phyloP scores from a whole-genome alignment of 2,329 filamentous ascomycete genomes.

The Fusarium verrucosum region DNA sequence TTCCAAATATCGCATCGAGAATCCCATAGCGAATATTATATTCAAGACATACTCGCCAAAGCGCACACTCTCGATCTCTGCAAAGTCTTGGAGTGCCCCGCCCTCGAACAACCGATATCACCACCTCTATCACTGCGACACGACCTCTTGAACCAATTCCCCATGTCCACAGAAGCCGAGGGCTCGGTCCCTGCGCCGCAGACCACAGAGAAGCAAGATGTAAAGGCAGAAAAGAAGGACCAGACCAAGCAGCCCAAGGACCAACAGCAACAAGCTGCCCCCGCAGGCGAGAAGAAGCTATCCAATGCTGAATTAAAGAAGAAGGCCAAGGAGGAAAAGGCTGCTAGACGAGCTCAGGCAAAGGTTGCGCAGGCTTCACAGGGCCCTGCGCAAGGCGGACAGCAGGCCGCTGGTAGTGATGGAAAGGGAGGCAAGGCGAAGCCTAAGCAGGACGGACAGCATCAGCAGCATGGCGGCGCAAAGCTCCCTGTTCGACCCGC shows the following conservation, averaged over 20 bases:
- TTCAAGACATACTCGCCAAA: neutral
- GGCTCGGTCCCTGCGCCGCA: slow-evolving; percentile 45
- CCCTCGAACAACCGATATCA: slow-evolving; percentile 28
- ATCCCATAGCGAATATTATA: neutral
- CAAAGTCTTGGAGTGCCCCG: slow-evolving; percentile 31
- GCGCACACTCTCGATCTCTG: slow-evolving; percentile 15
- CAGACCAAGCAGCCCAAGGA: slow-evolving; percentile 39
- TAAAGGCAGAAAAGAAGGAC: slow-evolving; percentile 42
- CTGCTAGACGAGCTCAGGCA: slow-evolving; percentile 79
- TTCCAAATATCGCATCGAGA: neutral
- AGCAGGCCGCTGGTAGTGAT: slow-evolving; percentile 50
- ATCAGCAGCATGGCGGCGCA: slow-evolving; percentile 45
- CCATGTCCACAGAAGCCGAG: slow-evolving; percentile 49
- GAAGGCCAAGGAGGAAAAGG: slow-evolving; percentile 89
- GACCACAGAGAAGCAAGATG: slow-evolving; percentile 39
- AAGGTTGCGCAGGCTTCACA: slow-evolving; percentile 64
- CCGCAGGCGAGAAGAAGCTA: slow-evolving; percentile 63
- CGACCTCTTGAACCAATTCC: slow-evolving; percentile 8
- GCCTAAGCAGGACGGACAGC: slow-evolving; percentile 56
- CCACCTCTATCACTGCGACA: slow-evolving; percentile 10
- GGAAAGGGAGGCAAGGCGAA: slow-evolving; percentile 60
- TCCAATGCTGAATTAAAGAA: slow-evolving; percentile 86
- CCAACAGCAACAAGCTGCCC: slow-evolving; percentile 33
- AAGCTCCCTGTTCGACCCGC: slow-evolving; percentile 49
- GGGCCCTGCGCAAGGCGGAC: slow-evolving; percentile 50